phyloP scores from a whole-genome alignment of 768 basidiomycete genomes.

The Termitomyces sp. region DNA sequence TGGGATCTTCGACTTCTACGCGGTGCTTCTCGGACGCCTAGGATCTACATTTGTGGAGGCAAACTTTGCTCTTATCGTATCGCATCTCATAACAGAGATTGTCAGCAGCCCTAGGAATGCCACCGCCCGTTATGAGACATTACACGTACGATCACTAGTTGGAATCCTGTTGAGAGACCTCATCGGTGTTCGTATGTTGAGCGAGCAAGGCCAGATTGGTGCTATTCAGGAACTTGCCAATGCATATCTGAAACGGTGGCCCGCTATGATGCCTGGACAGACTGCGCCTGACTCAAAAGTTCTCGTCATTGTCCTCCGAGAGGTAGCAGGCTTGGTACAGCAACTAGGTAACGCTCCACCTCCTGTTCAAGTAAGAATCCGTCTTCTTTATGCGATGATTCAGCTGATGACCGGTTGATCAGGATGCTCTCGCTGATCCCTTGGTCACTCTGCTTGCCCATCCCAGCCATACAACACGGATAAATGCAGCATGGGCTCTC shows the following conservation, averaged over 20 bases:
- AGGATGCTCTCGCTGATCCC: slow-evolving; percentile 86
- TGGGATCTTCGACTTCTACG: slow-evolving; percentile 88
- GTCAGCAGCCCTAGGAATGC: slow-evolving; percentile 55
- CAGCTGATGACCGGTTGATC: background rate
- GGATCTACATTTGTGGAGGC: slow-evolving; percentile 77
- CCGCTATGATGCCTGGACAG: slow-evolving; percentile 87
- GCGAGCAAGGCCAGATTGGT: slow-evolving; percentile 90
- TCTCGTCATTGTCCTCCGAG: slow-evolving; percentile 71
- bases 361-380: slow-evolving; percentile 65
- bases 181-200: slow-evolving; percentile 83
- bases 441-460: slow-evolving; percentile 83
- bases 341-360: slow-evolving; percentile 92
- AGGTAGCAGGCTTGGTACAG: slow-evolving; percentile 81
- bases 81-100: slow-evolving; percentile 78
- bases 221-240: slow-evolving; percentile 86
- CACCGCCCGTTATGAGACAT: slow-evolving; percentile 64
- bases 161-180: slow-evolving; percentile 80
- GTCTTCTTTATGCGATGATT: background rate
- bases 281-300: slow-evolving; percentile 62
- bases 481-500: slow-evolving; percentile 84
- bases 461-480: slow-evolving; percentile 82
- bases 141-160: slow-evolving; percentile 70
- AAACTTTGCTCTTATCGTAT: slow-evolving; percentile 76
- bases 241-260: slow-evolving; percentile 87
- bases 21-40: slow-evolving; percentile 69